A percentile compares a stretch with the other conserved stretches of the same genome.
Evolutionary conservation across 2,329 filamentous ascomycete genomes (phyloP).

Genomic region (Clathrospora elynae): DNA sequence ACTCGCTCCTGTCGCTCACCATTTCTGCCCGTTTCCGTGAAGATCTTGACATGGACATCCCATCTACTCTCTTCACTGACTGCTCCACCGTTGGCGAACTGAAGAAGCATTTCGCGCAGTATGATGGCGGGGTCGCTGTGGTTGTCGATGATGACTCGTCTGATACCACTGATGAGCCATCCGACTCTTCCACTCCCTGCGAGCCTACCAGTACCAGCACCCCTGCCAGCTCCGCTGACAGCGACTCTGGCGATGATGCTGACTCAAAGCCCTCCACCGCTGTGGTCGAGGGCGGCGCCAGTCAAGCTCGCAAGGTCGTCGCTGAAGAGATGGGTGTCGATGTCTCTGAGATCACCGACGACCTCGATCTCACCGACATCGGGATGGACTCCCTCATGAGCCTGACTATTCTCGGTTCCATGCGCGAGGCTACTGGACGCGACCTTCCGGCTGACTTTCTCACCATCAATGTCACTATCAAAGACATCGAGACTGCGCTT

Average conservation of each 20-base stretch:
- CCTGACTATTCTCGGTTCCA: slow-evolving; percentile 57
- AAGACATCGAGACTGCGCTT: slow-evolving; percentile 68
- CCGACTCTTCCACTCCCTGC: slow-evolving; percentile 52
- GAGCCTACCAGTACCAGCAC: slow-evolving; percentile 51
- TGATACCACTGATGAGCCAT: slow-evolving; percentile 46
- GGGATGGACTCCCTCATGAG: slow-evolving; percentile 62
- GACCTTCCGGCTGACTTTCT: slow-evolving; percentile 62
- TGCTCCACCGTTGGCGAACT: slow-evolving; percentile 64
- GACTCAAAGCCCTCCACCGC: slow-evolving; percentile 40
- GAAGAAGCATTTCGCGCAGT: slow-evolving; percentile 61
- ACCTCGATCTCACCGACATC: slow-evolving; percentile 65
- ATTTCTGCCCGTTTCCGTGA: slow-evolving; percentile 67
- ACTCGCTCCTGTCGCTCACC: slow-evolving; percentile 65
- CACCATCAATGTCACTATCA: slow-evolving; percentile 64
- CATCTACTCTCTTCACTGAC: slow-evolving; percentile 64
- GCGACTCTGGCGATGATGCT: slow-evolving; percentile 51
- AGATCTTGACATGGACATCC: slow-evolving; percentile 64
- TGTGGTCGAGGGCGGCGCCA: slow-evolving; percentile 48
- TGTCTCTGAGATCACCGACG: slow-evolving; percentile 58
- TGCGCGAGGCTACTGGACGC: slow-evolving; percentile 57
- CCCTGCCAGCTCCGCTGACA: slow-evolving; percentile 56
- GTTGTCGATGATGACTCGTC: slow-evolving; percentile 51
- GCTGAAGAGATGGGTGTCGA: slow-evolving; percentile 69
- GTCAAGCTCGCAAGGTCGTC: slow-evolving; percentile 56
- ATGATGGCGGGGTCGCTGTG: slow-evolving; percentile 49